phyloP scores from a whole-genome alignment of 2,329 filamentous ascomycete genomes.

The Scedosporium apiospermum region DNA sequence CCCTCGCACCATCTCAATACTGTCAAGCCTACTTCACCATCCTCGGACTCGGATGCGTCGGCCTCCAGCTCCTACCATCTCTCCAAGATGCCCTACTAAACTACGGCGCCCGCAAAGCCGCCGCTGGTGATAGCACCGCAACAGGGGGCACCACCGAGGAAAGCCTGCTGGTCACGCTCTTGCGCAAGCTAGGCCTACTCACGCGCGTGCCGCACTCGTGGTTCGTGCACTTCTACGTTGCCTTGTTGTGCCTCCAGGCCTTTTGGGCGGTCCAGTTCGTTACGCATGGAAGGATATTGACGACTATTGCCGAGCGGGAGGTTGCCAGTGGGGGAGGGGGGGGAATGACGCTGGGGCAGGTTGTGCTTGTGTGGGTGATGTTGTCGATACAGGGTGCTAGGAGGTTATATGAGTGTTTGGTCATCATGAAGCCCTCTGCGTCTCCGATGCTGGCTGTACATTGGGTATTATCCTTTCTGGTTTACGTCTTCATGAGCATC shows the following conservation, averaged over 20 bases:
- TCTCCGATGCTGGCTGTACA: constrained; percentile 81
- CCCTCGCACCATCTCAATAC: constrained; percentile 10
- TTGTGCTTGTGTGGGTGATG: constrained; percentile 58
- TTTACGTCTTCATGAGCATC: constrained; percentile 65
- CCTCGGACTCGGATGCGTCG: constrained; percentile 28
- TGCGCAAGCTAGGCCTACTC: constrained; percentile 16
- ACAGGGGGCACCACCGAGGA: constrained; percentile 6
- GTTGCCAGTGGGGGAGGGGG: constrained; percentile 10
- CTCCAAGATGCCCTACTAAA: constrained; percentile 34
- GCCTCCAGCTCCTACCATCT: constrained; percentile 35
- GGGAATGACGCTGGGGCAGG: constrained; percentile 51
- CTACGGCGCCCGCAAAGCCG: constrained; percentile 37
- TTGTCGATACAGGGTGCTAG: constrained; percentile 68
- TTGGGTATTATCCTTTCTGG: constrained; percentile 69
- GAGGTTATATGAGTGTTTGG: constrained; percentile 65
- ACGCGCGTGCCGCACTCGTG: constrained; percentile 73
- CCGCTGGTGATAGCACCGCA: constrained; percentile 8
- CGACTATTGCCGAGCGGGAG: constrained; percentile 31
- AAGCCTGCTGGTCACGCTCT: constrained; percentile 1
- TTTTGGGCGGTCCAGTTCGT: constrained; percentile 66
- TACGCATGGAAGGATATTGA: constrained; percentile 42
- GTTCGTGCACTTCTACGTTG: constrained; percentile 81
- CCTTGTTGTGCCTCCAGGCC: constrained; percentile 57
- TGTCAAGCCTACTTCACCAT: constrained; percentile 40
- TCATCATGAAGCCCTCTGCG: constrained; percentile 54